These are phyloP conservation scores for Pittosporum tobira DNA, from an alignment of 129 eudicot genomes.

Conservation along the genomic window DNA sequence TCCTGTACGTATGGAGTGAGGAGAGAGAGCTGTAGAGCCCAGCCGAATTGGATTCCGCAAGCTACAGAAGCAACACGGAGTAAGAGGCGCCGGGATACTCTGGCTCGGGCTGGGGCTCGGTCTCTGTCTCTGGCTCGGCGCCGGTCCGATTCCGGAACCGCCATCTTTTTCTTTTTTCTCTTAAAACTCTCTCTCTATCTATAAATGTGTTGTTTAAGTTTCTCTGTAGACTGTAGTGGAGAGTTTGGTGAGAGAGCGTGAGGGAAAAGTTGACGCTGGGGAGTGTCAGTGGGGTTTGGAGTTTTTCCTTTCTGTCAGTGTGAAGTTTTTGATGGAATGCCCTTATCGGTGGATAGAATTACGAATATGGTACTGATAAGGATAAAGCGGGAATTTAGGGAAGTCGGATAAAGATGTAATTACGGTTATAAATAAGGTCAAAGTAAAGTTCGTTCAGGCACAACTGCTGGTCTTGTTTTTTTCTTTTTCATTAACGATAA, in stretches of 20 bases:
- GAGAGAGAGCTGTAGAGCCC: constrained; percentile 87
- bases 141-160: constrained; percentile 35
- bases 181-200: neutral
- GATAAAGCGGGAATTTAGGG: neutral
- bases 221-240: neutral
- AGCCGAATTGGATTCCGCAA: constrained; percentile 92
- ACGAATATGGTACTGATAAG: neutral
- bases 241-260: neutral
- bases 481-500: no score
- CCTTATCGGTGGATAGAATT: neutral
- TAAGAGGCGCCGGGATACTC: constrained; percentile 41
- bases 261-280: neutral
- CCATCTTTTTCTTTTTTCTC: constrained; percentile 14
- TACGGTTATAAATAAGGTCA: no score
- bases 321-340: neutral
- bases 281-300: neutral
- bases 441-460: neutral
- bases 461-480: no score
- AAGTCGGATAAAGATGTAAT: no score
- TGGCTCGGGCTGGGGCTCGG: constrained; percentile 18
- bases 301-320: no score
- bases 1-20: constrained; percentile 92
- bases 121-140: constrained; percentile 17
- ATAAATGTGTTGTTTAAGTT: no score
- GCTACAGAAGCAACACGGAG: constrained; percentile 86